These are phyloP conservation scores for Pyrenochaeta sp. DNA, from an alignment of 2,329 filamentous ascomycete genomes.

Conservation along the genomic window DNA sequence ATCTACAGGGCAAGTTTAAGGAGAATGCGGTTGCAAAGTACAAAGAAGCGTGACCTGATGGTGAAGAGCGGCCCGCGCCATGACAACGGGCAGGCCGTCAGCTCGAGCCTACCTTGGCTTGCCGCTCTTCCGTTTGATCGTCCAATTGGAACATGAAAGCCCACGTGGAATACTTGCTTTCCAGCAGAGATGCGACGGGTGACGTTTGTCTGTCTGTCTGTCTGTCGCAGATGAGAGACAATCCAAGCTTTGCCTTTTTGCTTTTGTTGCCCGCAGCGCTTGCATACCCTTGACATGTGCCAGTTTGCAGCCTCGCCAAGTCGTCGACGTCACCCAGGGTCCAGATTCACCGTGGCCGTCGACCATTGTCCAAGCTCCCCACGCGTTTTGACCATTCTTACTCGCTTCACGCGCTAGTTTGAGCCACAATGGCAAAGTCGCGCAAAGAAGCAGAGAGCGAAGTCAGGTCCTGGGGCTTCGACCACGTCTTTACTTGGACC, in stretches of 20 bases:
- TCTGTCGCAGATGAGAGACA: not conserved
- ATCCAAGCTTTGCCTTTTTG: conserved; percentile 7
- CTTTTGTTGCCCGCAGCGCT: conserved; percentile 3
- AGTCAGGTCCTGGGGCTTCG: conserved; percentile 75
- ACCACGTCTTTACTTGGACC: conserved; percentile 75
- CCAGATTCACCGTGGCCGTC: conserved; percentile 10
- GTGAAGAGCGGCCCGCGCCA: conserved; percentile 25
- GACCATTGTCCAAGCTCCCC: not conserved
- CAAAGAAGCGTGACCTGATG: conserved; percentile 9
- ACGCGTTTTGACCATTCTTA: not conserved
- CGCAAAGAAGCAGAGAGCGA: conserved; percentile 64
- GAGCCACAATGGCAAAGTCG: conserved; percentile 48
- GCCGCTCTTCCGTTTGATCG: conserved; percentile 30
- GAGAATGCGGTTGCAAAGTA: not conserved
- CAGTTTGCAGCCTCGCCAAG: conserved; percentile 17
- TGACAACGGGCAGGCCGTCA: conserved; percentile 16
- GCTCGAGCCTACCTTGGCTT: conserved; percentile 31
- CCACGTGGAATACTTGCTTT: conserved; percentile 5
- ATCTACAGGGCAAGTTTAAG: not conserved
- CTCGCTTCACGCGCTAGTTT: not conserved
- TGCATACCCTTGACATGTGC: conserved; percentile 9
- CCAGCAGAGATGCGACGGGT: conserved; percentile 8
- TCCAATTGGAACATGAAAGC: conserved; percentile 22
- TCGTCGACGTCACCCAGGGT: conserved; percentile 26
- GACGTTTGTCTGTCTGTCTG: no score